Evolutionary conservation across 768 basidiomycete species (phyloP), one percentile per base, ranked within the genome.

Genomic region (Collybia nuda): DNA sequence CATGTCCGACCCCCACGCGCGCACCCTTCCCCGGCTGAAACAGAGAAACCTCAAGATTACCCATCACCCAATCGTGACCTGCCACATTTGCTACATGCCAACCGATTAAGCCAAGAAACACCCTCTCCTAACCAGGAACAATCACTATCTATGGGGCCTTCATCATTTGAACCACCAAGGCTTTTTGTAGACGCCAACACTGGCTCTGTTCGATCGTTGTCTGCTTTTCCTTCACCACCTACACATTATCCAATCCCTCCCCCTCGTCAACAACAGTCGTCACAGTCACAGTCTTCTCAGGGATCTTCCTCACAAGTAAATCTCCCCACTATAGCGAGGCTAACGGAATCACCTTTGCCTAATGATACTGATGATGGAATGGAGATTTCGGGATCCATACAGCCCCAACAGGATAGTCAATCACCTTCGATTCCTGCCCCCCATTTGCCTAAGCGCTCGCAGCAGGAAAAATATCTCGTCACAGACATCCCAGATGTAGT

Each of bases 181-280:
- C 63, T 64, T 41, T 72, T 67, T 19, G 62, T 69, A 9, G 74
- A 78, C 47, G 61, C 70, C 9, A 68, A 74, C 40, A 73, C 74
- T 7, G 77, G 75, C 32, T 84, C 84, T 22, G 75, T 87, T n/a
- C 76, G 84, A 17, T 85, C 86, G 1, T 70, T 90, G 19, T 86
- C 84, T 26, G 84, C 82, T 0, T 90, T 90, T 63, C 88, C 88
- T 19, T 66, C 77, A 0, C 88, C 88, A 14, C 88, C 88, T 0
- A 81, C 80, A 0, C 86, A 89, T 62, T 80, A 85, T 51, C 88
- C 88, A 11, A 66, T 85, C 12, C 88, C 84, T 29, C 77, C 80
- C 23, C 67, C 63, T 17, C 63, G 65, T 44, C 53, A 56, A 40
- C 58, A 60, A 35, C 64, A 63, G 45, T 22, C 57, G 4, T 63